Evolutionary conservation across 768 basidiomycete species (phyloP), one percentile per base, ranked within the genome.

Genomic region (Pholiota microspora): DNA sequence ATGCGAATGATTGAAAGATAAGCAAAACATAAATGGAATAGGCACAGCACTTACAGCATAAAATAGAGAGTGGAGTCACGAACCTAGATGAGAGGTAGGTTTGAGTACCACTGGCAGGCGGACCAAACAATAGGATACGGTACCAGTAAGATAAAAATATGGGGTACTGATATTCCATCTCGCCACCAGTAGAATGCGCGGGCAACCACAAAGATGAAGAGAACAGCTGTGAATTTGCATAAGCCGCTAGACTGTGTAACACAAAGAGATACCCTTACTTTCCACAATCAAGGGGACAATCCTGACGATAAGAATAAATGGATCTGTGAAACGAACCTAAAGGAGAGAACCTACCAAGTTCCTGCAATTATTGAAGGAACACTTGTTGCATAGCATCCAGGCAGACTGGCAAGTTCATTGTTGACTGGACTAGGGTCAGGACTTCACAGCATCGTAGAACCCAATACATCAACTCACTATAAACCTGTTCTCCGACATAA

Each of bases 331-430:
- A 23, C 27, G 25, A 1, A 9, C 13, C 40, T 7, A 23, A 21
- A 16, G 16, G 13, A 36, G 16, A 21, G 10, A 8, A 50, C 64
- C n/a, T 29, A 68, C 67, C 66, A 69, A 48, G 64, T 63, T 2
- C 68, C 68, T 8, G 62, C 66, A 38, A 69, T 66, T 9, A 64
- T 64, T 8, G 61, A 58, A 29, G 66, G 68, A 3, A 69, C 66
- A 13, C 55, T 62, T 5, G 61, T 62, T 1, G 67, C 63, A 55
- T 69, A 69, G 54, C 67, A 69, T n/a, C 67, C 67, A 3, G 67
- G 67, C n/a, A 69, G 52, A 51, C 51, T 59, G 5, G 51, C 31
- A 1, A 69, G 50, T 1, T 40, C 34, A 1, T 45, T 57, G 45
- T 67, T 60, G 34, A 69, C 66, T 67, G 31, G 32, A 15, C 34